Conservation (phyloP, 306 rosid species). For the Quercus variabilis region DNA sequence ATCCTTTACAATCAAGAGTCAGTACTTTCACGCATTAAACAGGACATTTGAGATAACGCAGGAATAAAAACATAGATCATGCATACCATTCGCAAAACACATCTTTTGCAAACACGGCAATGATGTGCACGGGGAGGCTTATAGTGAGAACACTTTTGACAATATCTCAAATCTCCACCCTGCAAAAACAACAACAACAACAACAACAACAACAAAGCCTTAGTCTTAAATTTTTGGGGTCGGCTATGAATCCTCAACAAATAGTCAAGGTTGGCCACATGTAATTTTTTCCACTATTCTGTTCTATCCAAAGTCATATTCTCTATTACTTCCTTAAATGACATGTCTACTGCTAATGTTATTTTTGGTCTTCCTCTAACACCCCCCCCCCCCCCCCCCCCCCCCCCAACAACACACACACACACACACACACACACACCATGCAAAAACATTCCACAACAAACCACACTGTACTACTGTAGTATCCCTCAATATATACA, state of each 20-base stretch:
- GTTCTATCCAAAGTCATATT: too few species aligned
- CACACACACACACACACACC: conserved; percentile 27
- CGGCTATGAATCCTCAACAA: too few species aligned
- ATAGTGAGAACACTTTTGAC: conserved; percentile 91
- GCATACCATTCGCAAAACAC: conserved; percentile 96
- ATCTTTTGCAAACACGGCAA: conserved; percentile 93
- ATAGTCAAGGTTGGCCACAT: too few species aligned
- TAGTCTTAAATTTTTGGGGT: too few species aligned
- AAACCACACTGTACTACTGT: neutral
- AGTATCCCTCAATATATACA: conserved; percentile 4
- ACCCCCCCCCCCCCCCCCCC: too few species aligned
- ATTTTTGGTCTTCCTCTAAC: too few species aligned
- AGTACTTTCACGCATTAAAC: conserved; percentile 32
- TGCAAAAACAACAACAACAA: conserved; percentile 28
- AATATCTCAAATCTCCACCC: conserved; percentile 96
- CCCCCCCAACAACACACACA: too few species aligned
- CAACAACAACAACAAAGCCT: too few species aligned
- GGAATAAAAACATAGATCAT: conserved; percentile 17
- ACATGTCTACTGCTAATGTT: too few species aligned
- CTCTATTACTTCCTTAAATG: too few species aligned
- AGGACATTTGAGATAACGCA: conserved; percentile 21
- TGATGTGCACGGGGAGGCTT: conserved; percentile 99
- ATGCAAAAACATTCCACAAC: conserved; percentile 40
- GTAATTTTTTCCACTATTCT: too few species aligned
- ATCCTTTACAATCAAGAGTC: conserved; percentile 65